Conservation (phyloP, 805 yeast genomes). For the Starmerella ratchasimensis region DNA sequence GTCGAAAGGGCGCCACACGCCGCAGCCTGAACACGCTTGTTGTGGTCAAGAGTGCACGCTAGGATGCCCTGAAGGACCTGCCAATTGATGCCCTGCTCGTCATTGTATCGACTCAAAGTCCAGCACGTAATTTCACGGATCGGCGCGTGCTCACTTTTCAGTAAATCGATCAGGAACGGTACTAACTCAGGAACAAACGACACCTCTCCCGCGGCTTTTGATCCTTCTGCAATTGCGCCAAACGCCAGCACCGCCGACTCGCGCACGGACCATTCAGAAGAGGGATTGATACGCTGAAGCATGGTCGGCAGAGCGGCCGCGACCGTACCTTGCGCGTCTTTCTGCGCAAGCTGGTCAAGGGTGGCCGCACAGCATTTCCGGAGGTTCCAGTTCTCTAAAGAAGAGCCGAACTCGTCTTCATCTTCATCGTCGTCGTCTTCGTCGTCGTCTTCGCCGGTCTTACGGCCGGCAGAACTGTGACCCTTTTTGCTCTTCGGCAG, state of each 20-base stretch:
- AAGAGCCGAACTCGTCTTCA: slow-evolving; percentile 57
- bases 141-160: slow-evolving; percentile 62
- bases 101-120: slow-evolving; percentile 77
- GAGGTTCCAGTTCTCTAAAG: slow-evolving; percentile 70
- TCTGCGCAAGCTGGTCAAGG: slow-evolving; percentile 62
- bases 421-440: slow-evolving; percentile 54
- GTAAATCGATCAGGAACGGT: slow-evolving; percentile 70
- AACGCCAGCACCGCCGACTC: slow-evolving; percentile 89
- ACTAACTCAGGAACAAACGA: slow-evolving; percentile 66
- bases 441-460: slow-evolving; percentile 25
- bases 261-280: slow-evolving; percentile 72
- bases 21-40: slow-evolving; percentile 89
- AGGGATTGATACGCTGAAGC: slow-evolving; percentile 46
- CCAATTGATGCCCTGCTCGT: slow-evolving; percentile 45
- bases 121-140: slow-evolving; percentile 92
- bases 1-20: slow-evolving; percentile 80
- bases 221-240: slow-evolving; percentile 90
- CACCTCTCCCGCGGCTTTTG: slow-evolving; percentile 48
- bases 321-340: slow-evolving; percentile 54
- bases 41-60: slow-evolving; percentile 60
- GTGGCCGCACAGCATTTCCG: slow-evolving; percentile 94
- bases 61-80: slow-evolving; percentile 72
- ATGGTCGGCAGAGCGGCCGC: slow-evolving; percentile 58
- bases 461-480: slow-evolving; percentile 24
- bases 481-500: slow-evolving; percentile 51